Conservation (phyloP, 352 stramenopile genomes). For the Pythium vanterpoolii region DNA sequence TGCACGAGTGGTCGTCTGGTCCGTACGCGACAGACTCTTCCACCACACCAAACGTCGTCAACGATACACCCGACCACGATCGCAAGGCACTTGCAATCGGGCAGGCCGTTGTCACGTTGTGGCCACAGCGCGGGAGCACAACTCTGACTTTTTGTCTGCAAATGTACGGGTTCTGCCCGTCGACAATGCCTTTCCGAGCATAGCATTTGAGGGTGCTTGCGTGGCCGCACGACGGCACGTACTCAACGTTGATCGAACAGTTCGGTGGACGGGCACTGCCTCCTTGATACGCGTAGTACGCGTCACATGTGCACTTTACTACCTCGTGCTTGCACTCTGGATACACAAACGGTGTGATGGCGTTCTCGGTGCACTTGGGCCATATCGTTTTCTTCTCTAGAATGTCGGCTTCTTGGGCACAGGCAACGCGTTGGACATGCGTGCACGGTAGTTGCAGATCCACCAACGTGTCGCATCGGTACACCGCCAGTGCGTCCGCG, state of each 20-base stretch:
- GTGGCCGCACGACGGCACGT: conserved; percentile 65
- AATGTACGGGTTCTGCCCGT: conserved; percentile 28
- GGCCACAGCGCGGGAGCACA: conserved; percentile 61
- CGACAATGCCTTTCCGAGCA: conserved; percentile 31
- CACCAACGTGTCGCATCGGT: conserved; percentile 54
- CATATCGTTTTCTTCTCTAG: conserved; percentile 27
- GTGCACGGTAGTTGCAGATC: conserved; percentile 60
- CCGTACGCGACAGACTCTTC: conserved; percentile 61
- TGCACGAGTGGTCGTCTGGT: conserved; percentile 67
- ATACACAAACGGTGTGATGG: conserved; percentile 65
- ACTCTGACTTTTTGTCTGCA: conserved; percentile 56
- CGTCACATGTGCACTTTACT: conserved; percentile 59
- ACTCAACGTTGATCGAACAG: conserved; percentile 59
- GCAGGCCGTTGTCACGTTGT: conserved; percentile 50
- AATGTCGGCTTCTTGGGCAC: conserved; percentile 44
- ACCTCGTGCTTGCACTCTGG: conserved; percentile 64
- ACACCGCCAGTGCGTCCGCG: conserved; percentile 38
- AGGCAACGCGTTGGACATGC: conserved; percentile 53
- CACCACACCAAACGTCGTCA: conserved; percentile 40
- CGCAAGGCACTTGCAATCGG: conserved; percentile 37
- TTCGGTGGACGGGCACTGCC: conserved; percentile 25
- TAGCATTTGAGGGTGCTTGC: conserved; percentile 58
- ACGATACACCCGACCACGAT: conserved; percentile 41
- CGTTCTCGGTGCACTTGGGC: conserved; percentile 53
- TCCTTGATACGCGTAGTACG: conserved; percentile 51